Evolutionary conservation across 2,329 filamentous ascomycete species (phyloP), one percentile per base, ranked within the genome.

Genomic region (Monosporascus sp.): DNA sequence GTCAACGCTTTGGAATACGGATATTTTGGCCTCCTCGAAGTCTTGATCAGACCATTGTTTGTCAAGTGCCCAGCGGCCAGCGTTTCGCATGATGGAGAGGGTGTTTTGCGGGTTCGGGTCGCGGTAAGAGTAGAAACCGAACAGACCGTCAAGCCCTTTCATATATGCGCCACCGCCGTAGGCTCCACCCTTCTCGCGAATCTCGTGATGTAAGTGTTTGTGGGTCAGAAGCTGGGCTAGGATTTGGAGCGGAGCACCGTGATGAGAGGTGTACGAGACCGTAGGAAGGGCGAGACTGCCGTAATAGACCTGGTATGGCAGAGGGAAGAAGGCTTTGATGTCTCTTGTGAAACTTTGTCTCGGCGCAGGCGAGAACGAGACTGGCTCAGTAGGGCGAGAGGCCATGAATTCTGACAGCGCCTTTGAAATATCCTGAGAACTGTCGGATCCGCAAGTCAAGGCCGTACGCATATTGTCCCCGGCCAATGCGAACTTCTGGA

Each of bases 261-360:
- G 80, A 0, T 84, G 70, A 44, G 89, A 83, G 3, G 84, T 86
- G 70, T 97, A 99, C 0, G 92, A 89, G 0, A 88, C 87, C 0
- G 93, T 96, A 6, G 89, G 85, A 15, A 96, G 73, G 18, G 90
- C 87, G 45, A 94, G 79, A 17, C 86, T 88, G 7, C 93, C 90
- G 67, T 97, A 97, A 68, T 96, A 97, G 36, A 99, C 94, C 72
- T 99, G 94, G 72, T 96, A 99, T 1, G 94, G 94, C 18, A 99
- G 79, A 24, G 93, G 88, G 72, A 96, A 97, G 72, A 97, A 95
- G 0, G 90, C 86, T 68, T 91, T 94, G 58, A 77, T 76, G 57
- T 84, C 78, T 57, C 73, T 72, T 31, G 73, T 60, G 22, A 75
- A 67, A 49, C 64, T 60, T 22, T 63, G 70, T 48, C 66, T 65